Evolutionary conservation across 2,329 filamentous ascomycete species (phyloP), one percentile per base, ranked within the genome.

Genomic region (Fusarium heterosporum): DNA sequence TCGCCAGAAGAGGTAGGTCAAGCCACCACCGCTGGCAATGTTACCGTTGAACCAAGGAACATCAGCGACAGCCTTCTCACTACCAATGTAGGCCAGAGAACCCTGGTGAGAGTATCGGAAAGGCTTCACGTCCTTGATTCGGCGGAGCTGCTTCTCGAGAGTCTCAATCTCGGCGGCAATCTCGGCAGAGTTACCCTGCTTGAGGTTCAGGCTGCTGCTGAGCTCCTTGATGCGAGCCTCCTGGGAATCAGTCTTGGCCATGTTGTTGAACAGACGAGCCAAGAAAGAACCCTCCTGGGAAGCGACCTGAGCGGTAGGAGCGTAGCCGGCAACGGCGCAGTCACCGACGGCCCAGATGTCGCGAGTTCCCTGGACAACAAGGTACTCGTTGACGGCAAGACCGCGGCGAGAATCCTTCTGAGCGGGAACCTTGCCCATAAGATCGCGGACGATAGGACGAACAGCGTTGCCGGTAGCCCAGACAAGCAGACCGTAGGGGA

Each of bases 51-150:
- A 89, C 95, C 96, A 99, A 78, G 89, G 92, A 75, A 99, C 93
- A 81, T 99, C 96, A 65, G 96, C 96, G 60, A 99, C 96, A 48
- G 96, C 96, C 87, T 95, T 95, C 79, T 99, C 96, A 80, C 93
- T 96, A 66, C 96, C 96, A 82, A 99, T 99, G 83, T 99, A 99
- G 49, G 96, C 96, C 80, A 99, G 81, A 73, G 91, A 95, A 71
- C 96, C 96, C 84, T 99, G 94, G 85, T 99, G 96, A 38, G 93
- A 96, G 87, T 99, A 99, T 83, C 96, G 91, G 85, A 99, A 99
- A 52, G 96, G 96, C 78, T 96, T 96, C 80, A 97, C 90, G 79
- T 97, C 92, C 86, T 97, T 97, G 79, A 96, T 89, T 72, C 93
- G 89, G 68, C 93, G 89, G 73, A 98, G 85, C 78, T 96, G 89